Evolutionary conservation across 129 eudicot species (phyloP).

Genomic region (Lonicera japonica): DNA sequence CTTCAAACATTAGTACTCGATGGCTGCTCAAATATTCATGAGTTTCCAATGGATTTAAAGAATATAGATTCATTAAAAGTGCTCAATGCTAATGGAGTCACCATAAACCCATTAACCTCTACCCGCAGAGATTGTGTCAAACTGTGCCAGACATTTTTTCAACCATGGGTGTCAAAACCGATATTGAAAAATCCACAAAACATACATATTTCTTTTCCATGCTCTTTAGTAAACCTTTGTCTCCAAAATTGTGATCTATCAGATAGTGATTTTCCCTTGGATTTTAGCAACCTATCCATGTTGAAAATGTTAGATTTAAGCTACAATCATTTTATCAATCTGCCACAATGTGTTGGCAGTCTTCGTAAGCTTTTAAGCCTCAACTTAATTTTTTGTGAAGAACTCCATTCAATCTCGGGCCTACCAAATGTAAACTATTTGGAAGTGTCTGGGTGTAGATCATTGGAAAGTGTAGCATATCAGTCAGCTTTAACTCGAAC

Average conservation of each 20-base stretch:
- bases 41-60: no score
- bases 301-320: constrained; percentile 3
- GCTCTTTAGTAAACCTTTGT: background rate
- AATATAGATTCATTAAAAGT: constrained; percentile 6
- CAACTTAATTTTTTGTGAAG: background rate
- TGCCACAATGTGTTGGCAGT: constrained; percentile 11
- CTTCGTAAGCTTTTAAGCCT: constrained; percentile 1
- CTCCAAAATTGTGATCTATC: constrained; percentile 9
- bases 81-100: background rate
- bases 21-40: constrained; percentile 18
- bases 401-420: background rate
- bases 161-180: background rate
- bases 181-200: background rate
- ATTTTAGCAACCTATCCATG: constrained; percentile 3
- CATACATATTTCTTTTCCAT: background rate
- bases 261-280: constrained; percentile 4
- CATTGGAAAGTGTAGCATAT: background rate
- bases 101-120: background rate
- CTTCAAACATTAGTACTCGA: background rate
- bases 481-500: background rate
- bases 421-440: background rate
- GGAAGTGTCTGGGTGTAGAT: background rate
- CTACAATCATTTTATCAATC: background rate
- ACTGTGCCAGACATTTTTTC: background rate
- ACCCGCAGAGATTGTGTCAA: background rate